Base-by-base conservation (phyloP, 192 early-diverging fungal species). In the Fimicolochytrium jonesii region DNA sequence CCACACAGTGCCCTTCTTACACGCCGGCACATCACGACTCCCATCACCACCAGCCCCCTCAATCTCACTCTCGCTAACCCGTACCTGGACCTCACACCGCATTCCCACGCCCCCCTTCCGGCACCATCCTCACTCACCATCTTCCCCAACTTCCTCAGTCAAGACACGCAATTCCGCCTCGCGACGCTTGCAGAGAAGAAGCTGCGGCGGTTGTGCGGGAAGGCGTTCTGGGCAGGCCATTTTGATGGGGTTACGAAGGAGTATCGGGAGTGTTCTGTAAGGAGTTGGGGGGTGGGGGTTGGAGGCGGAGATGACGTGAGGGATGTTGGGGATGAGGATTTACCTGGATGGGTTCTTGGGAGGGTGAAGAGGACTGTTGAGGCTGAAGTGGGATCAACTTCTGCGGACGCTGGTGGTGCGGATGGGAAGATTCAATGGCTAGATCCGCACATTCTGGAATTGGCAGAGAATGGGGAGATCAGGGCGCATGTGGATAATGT, bases 401-500 rank as follows among this genome's bases (percentile, higher is more conserved):
- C n/a, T n/a, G n/a, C n/a, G n/a, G 68, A 77, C 3, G 22, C 47
- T n/a, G 33, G 18, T 0, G 41, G 57, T 18, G 53, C 5, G 6
- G 42, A 11, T 11, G 31, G 41, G 9, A 37, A 56, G 20, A 28
- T 45, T 30, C 20, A 49, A 18, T 93, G 89, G 89, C 64, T 90
- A 13, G 76, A 86, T 10, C 85, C 87, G 10, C 91, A 93, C 64
- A 84, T 93, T 32, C 71, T 93, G 59, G 91, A 93, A 47, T 72
- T 93, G 13, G 50, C 50, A 1, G 80, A 81, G 42, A 66, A 77
- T 2, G 71, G 88, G 33, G 87, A 87, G 43, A 93, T 93, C 57
- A 77, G 81, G 67, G 80, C 86, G 6, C 91, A 93, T 65, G 83
- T 93, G 3, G 91, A 93, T 66, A 90, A 93, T 58, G 58, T 86